Base-by-base conservation (phyloP, 371 early-diverging fungal species). In the Mucor lusitanicus region DNA sequence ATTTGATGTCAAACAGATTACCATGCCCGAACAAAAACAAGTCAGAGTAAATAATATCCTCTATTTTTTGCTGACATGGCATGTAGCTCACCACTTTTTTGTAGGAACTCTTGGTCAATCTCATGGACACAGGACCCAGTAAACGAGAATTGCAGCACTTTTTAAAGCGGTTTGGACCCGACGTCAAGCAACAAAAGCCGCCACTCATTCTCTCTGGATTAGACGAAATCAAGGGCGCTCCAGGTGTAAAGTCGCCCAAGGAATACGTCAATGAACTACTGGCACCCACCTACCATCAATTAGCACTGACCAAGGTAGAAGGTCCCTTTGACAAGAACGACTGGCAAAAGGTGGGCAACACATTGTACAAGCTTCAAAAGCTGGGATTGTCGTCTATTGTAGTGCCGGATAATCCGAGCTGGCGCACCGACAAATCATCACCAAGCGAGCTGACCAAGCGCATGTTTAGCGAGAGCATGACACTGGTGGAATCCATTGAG, bases 101-200 rank as follows among this genome's bases (percentile, higher is more conserved):
- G 5, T 68, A 73, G 69, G 70, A 70, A 44, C 42, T 73, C 17
- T 58, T 70, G 13, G 64, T 66, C 1, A 67, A 67, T 59, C 27
- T 73, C 0, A 73, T 89, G 77, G 85, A 85, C 64, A 89, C 92
- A 0, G 70, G 87, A 13, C 95, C 94, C 0, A 92, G 92, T 37
- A 90, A 88, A 59, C 87, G 93, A 40, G 95, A 94, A 71, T 85
- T 92, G 5, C 87, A 85, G 28, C 88, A 89, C 63, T 94, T 91
- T 63, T 74, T 92, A 27, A 88, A 87, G 57, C 85, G 87, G 56
- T 92, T 81, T 67, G 79, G 83, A 11, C 81, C 82, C 17, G 73
- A 78, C 25, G 60, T 48, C 23, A 69, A 61, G 23, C 35, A 61
- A 6, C 39, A 44, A n/a, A 56, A 46, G 28, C 63, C 66, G 19